Evolutionary conservation across 352 stramenopile genomes (phyloP).

Genomic region (Halophytophthora batemanensis): DNA sequence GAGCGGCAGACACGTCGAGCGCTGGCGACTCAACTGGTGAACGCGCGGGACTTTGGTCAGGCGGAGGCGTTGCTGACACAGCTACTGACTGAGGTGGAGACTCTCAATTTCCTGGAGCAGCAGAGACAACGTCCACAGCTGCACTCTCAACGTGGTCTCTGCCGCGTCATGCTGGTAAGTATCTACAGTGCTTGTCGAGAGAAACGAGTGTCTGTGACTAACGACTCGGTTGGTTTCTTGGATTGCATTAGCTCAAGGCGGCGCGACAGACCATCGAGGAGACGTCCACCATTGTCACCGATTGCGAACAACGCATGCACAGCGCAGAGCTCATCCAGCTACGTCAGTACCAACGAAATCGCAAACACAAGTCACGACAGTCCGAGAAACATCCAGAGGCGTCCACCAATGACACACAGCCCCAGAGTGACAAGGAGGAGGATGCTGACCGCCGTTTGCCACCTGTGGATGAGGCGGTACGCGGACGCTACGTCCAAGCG

Average conservation of each 20-base stretch:
- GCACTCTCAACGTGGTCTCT: slow-evolving; percentile 39
- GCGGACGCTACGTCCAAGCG: slow-evolving; percentile 8
- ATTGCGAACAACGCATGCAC: slow-evolving; percentile 23
- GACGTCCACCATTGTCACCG: slow-evolving; percentile 10
- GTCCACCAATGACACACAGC: slow-evolving; percentile 7
- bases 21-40: slow-evolving; percentile 29
- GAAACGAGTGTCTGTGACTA: neutral
- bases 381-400: slow-evolving; percentile 1
- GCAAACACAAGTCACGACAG: slow-evolving; percentile 8
- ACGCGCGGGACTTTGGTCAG: slow-evolving; percentile 20
- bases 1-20: slow-evolving; percentile 16
- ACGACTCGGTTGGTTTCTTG: neutral
- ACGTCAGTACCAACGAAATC: slow-evolving; percentile 1
- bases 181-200: no score
- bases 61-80: slow-evolving; percentile 29
- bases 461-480: neutral
- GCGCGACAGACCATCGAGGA: slow-evolving; percentile 21
- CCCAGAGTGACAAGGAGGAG: neutral
- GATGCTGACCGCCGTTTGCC: neutral
- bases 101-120: slow-evolving; percentile 14
- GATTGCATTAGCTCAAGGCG: slow-evolving; percentile 9
- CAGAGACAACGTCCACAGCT: slow-evolving; percentile 23
- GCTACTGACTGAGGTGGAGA: slow-evolving; percentile 22
- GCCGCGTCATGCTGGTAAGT: slow-evolving; percentile 41
- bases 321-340: slow-evolving; percentile 13